Base-by-base conservation (phyloP, 805 yeast genomes). In the Schwanniomyces yamadae region DNA sequence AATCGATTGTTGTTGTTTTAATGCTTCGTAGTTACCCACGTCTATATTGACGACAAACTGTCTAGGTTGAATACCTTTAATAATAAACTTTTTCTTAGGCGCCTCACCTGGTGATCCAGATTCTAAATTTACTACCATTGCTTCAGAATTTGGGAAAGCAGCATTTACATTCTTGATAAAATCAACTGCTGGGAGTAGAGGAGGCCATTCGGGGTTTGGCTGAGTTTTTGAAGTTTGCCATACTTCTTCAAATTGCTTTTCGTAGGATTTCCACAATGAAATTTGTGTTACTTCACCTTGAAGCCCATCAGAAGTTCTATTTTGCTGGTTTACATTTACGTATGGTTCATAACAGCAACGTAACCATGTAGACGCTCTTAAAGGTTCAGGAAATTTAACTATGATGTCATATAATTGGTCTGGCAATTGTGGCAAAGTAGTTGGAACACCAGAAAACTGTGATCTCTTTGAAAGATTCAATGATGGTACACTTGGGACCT, bases 211-310 rank as follows among this genome's bases (percentile, higher is more conserved):
- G 12, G 55, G 45, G 32, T 50, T 53, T 1, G 48, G 41, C 18
- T 55, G 47, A 25, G 54, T 54, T 47, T 79, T 77, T 37, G 73
- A 69, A 10, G 60, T 57, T 24, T 76, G 70, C 49, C 81, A 75
- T 36, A 75, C 77, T 36, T 73, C 75, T 42, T 83, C 83, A 52
- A 93, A 93, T 56, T 84, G 93, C 10, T 80, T 68, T 58, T 93
- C 98, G 63, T 93, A 93, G 1, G 95, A 80, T 58, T 89, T 87
- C 99, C 99, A 93, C 28, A 93, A 73, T 13, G 95, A 84, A 17
- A 93, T 90, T 63, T 93, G 99, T 0, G 97, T 89, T 8, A 90
- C 96, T 54, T 89, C 96, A 4, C 91, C 88, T 1, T 67, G 61
- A 11, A 53, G 37, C 21, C 49, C 54, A 12, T 55, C 61, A 26